Conservation (phyloP, 805 yeast genomes). For the Saccharomycopsis sp. region DNA sequence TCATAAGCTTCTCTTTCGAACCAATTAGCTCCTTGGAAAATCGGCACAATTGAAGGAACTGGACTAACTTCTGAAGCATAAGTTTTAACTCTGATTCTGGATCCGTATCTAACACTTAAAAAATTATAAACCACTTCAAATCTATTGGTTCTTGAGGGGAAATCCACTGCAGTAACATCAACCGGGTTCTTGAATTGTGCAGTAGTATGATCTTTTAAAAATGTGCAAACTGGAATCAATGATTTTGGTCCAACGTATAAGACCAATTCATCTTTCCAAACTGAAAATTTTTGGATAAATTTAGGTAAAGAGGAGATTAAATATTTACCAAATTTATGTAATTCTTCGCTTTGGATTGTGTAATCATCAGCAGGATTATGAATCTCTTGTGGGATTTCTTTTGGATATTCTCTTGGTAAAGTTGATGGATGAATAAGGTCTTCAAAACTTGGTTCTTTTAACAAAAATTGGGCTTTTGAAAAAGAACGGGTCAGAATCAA, state of each 20-base stretch:
- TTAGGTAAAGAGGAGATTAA: conserved; percentile 72
- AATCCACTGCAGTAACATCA: conserved; percentile 83
- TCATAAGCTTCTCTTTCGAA: conserved; percentile 85
- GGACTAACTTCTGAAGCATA: conserved; percentile 76
- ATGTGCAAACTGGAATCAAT: conserved; percentile 56
- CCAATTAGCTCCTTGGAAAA: conserved; percentile 82
- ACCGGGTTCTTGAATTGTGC: conserved; percentile 69
- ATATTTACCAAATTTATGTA: conserved; percentile 75
- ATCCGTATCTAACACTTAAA: conserved; percentile 71
- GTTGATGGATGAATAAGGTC: conserved; percentile 14
- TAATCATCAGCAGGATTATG: conserved; percentile 74
- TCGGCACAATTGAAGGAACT: conserved; percentile 66
- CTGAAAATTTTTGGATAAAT: conserved; percentile 71
- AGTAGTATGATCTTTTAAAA: conserved; percentile 68
- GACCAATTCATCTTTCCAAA: conserved; percentile 84
- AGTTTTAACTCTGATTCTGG: conserved; percentile 81
- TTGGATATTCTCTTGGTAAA: conserved; percentile 17
- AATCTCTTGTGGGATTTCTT: conserved; percentile 15
- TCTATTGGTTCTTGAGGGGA: conserved; percentile 72
- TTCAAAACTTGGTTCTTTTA: conserved; percentile 12
- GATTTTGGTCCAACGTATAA: conserved; percentile 69
- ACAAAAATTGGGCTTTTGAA: background rate
- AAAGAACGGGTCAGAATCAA: background rate
- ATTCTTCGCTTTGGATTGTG: conserved; percentile 52
- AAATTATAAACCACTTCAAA: conserved; percentile 82